phyloP scores from a whole-genome alignment of 768 basidiomycete species.

The Lactarius tabidus region DNA sequence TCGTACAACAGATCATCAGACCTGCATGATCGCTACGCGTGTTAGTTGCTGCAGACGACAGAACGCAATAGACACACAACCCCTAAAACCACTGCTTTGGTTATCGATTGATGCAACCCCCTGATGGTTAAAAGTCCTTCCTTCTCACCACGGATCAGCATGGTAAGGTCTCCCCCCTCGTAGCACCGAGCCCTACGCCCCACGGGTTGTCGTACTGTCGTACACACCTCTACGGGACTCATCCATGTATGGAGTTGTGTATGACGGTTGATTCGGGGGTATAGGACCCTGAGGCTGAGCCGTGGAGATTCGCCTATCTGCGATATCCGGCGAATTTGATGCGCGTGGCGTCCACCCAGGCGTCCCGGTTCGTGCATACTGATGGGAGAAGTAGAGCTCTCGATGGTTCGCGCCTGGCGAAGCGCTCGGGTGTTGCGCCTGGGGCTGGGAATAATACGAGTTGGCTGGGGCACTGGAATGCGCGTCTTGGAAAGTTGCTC shows the following conservation, averaged over 20 bases:
- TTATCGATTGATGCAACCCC: not conserved
- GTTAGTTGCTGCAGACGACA: conserved; percentile 1
- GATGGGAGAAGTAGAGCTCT: conserved; percentile 14
- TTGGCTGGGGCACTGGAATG: not conserved
- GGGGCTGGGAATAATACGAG: conserved; percentile 12
- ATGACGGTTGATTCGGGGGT: conserved; percentile 8
- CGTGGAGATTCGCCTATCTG: conserved; percentile 12
- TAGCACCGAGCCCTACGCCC: not conserved
- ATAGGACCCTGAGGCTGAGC: conserved; percentile 11
- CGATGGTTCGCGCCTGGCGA: conserved; percentile 7
- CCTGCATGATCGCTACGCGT: conserved; percentile 10
- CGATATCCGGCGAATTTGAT: conserved; percentile 7
- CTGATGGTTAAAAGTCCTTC: not conserved
- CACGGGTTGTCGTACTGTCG: not conserved
- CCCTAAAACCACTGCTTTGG: conserved; percentile 1
- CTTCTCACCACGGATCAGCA: not conserved
- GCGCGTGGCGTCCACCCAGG: conserved; percentile 14
- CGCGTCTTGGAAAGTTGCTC: conserved; percentile 1
- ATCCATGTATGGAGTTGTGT: conserved; percentile 9
- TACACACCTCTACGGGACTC: conserved; percentile 12
- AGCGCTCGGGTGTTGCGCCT: conserved; percentile 2
- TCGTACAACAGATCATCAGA: conserved; percentile 17
- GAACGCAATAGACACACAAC: not conserved
- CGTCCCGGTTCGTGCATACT: conserved; percentile 6
- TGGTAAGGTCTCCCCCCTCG: not conserved